Percentiles rank a stretch among this genome's conserved stretches.
Conservation (phyloP, 1,139 yeast genomes). For the Yamadazyma aaseri region DNA sequence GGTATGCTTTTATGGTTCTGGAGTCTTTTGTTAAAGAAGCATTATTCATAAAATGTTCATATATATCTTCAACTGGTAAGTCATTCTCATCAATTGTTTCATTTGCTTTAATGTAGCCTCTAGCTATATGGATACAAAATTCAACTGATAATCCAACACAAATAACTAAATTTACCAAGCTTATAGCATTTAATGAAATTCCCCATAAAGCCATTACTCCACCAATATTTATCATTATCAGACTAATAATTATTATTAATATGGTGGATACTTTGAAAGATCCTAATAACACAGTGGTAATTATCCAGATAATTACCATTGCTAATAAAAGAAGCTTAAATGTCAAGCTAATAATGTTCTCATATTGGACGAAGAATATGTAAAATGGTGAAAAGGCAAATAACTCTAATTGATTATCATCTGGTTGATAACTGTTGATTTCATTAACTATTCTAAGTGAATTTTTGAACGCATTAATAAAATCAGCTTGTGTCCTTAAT, state of each 20-base stretch:
- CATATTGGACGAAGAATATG: constrained; percentile 88
- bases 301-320: constrained; percentile 48
- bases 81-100: constrained; percentile 14
- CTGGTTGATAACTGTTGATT: constrained; percentile 40
- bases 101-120: constrained; percentile 56
- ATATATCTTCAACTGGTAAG: constrained; percentile 13
- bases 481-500: constrained; percentile 78
- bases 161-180: constrained; percentile 82
- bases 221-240: constrained; percentile 70
- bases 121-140: constrained; percentile 82
- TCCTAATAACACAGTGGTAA: constrained; percentile 63
- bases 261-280: constrained; percentile 60
- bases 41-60: constrained; percentile 16
- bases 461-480: constrained; percentile 74
- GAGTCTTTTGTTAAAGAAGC: constrained; percentile 14
- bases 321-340: constrained; percentile 58
- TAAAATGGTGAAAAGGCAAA: constrained; percentile 94
- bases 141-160: constrained; percentile 93
- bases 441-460: constrained; percentile 69
- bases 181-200: constrained; percentile 83
- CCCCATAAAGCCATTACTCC: constrained; percentile 78
- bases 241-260: constrained; percentile 56
- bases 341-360: constrained; percentile 58
- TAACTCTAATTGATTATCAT: constrained; percentile 44
- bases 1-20: constrained; percentile 37